Percentiles rank a stretch among this genome's conserved stretches.
Evolutionary conservation across 2,329 filamentous ascomycete genomes (phyloP).

Genomic region (Paecilomyces sp.): DNA sequence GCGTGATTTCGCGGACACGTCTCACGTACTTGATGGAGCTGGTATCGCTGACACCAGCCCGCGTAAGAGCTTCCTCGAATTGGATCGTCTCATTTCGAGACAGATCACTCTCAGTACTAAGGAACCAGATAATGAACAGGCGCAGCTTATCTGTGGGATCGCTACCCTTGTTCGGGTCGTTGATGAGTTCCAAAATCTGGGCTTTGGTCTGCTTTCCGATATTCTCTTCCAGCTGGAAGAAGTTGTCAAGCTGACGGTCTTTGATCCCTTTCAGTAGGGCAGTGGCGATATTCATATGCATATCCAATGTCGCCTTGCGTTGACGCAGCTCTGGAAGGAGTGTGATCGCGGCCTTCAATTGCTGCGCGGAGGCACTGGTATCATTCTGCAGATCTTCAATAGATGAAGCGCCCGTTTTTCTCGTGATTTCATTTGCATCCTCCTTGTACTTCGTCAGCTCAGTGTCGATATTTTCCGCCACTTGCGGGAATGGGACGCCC

Average conservation of each 20-base stretch:
- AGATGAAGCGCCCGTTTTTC: slow-evolving; percentile 86
- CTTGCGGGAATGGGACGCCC: slow-evolving; percentile 82
- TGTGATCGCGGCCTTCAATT: slow-evolving; percentile 92
- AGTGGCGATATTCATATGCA: slow-evolving; percentile 98
- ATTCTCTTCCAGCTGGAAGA: slow-evolving; percentile 89
- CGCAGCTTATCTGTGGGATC: slow-evolving; percentile 83
- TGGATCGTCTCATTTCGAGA: slow-evolving; percentile 73
- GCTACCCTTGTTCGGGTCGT: slow-evolving; percentile 71
- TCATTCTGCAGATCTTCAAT: slow-evolving; percentile 91
- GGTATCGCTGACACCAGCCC: slow-evolving; percentile 63
- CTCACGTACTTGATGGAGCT: slow-evolving; percentile 77
- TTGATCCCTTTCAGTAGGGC: slow-evolving; percentile 78
- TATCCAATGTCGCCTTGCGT: slow-evolving; percentile 85
- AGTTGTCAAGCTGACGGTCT: slow-evolving; percentile 89
- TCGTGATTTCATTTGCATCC: slow-evolving; percentile 87
- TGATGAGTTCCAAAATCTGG: slow-evolving; percentile 81
- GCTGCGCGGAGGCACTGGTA: slow-evolving; percentile 79
- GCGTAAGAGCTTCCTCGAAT: slow-evolving; percentile 76
- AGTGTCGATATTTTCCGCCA: slow-evolving; percentile 90
- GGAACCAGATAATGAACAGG: slow-evolving; percentile 93
- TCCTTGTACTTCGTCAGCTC: slow-evolving; percentile 94
- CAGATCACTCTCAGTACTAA: slow-evolving; percentile 87
- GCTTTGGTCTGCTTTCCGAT: slow-evolving; percentile 85
- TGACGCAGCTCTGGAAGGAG: slow-evolving; percentile 85
- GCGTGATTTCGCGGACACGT: slow-evolving; percentile 87